Evolutionary conservation across 768 basidiomycete species (phyloP).

Genomic region (Gymnopilus dilepis): DNA sequence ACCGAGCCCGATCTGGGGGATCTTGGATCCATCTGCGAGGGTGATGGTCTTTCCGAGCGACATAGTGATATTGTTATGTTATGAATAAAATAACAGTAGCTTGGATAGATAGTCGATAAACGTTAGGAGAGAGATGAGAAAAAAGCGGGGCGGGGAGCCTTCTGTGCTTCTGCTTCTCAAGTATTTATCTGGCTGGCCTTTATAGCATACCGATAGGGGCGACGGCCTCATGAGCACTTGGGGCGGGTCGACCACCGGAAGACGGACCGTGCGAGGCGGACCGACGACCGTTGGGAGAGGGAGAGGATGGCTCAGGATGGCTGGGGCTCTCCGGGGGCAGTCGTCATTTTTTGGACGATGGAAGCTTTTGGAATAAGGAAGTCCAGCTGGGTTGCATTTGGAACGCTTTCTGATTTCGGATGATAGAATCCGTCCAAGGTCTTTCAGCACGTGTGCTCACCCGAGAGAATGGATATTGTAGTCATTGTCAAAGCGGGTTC

Average conservation of each 20-base stretch:
- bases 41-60: conserved; percentile 47
- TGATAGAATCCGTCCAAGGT: neutral
- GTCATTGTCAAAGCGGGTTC: too few relatives aligned
- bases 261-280: conserved; percentile 2
- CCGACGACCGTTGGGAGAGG: too few relatives aligned
- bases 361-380: neutral
- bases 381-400: neutral
- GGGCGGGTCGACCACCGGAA: neutral
- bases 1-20: conserved; percentile 84
- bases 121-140: neutral
- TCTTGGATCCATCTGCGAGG: conserved; percentile 49
- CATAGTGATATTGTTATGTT: too few relatives aligned
- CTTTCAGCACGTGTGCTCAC: neutral
- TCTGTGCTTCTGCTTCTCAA: neutral
- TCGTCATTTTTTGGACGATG: neutral
- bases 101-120: neutral
- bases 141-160: neutral
- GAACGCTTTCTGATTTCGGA: neutral
- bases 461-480: neutral
- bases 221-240: neutral
- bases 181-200: neutral
- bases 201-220: too few relatives aligned
- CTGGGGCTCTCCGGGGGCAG: too few relatives aligned
- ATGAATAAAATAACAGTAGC: neutral
- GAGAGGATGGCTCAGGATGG: neutral